phyloP scores from a whole-genome alignment of 306 rosid species.

The Rubus parviflorus region DNA sequence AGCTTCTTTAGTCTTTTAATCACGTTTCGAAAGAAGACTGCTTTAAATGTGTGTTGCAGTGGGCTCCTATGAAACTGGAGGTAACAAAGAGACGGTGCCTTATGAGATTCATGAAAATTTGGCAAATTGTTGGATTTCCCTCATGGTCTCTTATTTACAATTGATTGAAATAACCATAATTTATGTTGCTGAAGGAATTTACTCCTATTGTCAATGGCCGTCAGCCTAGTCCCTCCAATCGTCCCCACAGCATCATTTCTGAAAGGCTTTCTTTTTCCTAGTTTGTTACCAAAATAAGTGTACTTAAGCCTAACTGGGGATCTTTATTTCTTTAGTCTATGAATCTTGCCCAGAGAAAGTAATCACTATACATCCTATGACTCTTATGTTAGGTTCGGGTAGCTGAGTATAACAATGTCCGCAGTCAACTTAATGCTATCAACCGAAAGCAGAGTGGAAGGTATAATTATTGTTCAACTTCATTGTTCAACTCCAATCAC shows the following conservation, averaged over 20 bases:
- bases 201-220: not conserved
- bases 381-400: slow-evolving; percentile 67
- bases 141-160: not conserved
- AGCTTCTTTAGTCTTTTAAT: not conserved
- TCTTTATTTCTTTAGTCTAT: not conserved
- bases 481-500: not conserved
- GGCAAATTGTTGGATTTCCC: not conserved
- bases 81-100: not conserved
- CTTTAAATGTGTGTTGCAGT: not conserved
- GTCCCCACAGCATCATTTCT: not conserved
- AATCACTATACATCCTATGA: slow-evolving; percentile 3
- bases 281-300: not conserved
- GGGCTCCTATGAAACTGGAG: not conserved
- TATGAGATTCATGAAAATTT: not conserved
- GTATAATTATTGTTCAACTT: slow-evolving; percentile 27
- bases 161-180: not conserved
- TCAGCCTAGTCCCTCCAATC: slow-evolving; percentile 1
- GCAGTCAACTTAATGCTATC: slow-evolving; percentile 86
- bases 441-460: slow-evolving; percentile 94
- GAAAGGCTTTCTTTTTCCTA: not conserved
- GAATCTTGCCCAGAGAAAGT: not conserved
- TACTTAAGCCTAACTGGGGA: not conserved
- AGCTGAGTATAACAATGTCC: slow-evolving; percentile 74
- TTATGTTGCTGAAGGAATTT: not conserved
- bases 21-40: not conserved